Evolutionary conservation across 202 grass and related monocot genomes (phyloP).

Genomic region (Elaeis oleifera): DNA sequence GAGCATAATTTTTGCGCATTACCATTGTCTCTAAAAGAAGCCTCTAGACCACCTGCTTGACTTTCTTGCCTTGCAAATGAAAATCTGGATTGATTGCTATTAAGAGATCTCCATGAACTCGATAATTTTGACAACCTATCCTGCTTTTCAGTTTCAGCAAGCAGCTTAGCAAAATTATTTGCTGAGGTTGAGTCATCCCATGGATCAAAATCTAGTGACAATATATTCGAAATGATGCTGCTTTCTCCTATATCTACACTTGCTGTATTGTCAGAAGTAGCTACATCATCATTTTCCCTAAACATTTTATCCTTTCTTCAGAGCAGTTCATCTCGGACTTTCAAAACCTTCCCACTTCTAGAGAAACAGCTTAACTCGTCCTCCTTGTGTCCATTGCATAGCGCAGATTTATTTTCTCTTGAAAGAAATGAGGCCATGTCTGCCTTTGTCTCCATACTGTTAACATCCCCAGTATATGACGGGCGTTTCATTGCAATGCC

Average conservation of each 20-base stretch:
- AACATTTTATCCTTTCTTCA: slow-evolving; percentile 22
- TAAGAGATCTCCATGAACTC: slow-evolving; percentile 53
- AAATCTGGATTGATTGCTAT: slow-evolving; percentile 78
- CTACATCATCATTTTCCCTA: slow-evolving; percentile 24
- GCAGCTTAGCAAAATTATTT: slow-evolving; percentile 59
- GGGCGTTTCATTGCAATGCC: slow-evolving; percentile 20
- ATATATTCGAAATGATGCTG: slow-evolving; percentile 78
- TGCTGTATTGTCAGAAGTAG: slow-evolving; percentile 37
- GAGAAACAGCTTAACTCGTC: slow-evolving; percentile 26
- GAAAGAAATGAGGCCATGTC: slow-evolving; percentile 22
- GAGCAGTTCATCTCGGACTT: slow-evolving; percentile 28
- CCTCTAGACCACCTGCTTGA: slow-evolving; percentile 40
- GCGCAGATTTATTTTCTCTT: slow-evolving; percentile 31
- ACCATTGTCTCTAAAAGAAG: slow-evolving; percentile 37
- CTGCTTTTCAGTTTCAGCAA: slow-evolving; percentile 48
- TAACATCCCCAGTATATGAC: slow-evolving; percentile 11
- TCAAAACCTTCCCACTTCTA: slow-evolving; percentile 26
- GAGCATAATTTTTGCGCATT: slow-evolving; percentile 44
- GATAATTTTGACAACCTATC: slow-evolving; percentile 26
- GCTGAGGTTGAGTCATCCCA: slow-evolving; percentile 70
- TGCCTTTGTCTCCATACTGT: slow-evolving; percentile 23
- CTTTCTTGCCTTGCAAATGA: slow-evolving; percentile 89
- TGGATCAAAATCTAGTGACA: slow-evolving; percentile 81
- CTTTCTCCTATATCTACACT: slow-evolving; percentile 71
- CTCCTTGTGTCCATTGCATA: slow-evolving; percentile 35